A percentile compares a stretch with the other conserved stretches of the same genome.
phyloP scores from a whole-genome alignment of 1,284 basidiomycete species.

The Pholiota adiposa region DNA sequence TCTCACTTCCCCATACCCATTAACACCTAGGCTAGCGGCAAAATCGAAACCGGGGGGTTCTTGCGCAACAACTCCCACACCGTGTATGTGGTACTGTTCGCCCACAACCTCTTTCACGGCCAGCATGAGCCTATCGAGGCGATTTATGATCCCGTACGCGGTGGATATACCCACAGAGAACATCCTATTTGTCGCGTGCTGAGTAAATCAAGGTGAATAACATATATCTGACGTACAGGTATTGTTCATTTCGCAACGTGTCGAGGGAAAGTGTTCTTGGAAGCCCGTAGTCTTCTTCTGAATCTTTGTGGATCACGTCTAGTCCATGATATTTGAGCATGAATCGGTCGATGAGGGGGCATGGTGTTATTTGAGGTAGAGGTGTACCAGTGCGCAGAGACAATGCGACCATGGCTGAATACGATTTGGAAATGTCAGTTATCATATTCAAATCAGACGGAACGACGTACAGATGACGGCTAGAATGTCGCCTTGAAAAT shows the following conservation, averaged over 20 bases:
- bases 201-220: not conserved
- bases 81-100: slow-evolving; percentile 79
- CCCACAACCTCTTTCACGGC: slow-evolving; percentile 82
- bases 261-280: slow-evolving; percentile 67
- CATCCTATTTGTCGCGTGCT: slow-evolving; percentile 44
- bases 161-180: slow-evolving; percentile 81
- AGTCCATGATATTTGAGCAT: slow-evolving; percentile 64
- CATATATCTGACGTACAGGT: slow-evolving; percentile 51
- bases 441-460: not conserved
- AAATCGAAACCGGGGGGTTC: not conserved
- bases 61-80: slow-evolving; percentile 44
- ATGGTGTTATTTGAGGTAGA: slow-evolving; percentile 86
- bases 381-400: slow-evolving; percentile 78
- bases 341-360: slow-evolving; percentile 80
- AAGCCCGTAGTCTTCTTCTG: slow-evolving; percentile 71
- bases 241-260: slow-evolving; percentile 71
- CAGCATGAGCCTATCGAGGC: slow-evolving; percentile 75
- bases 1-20: not conserved
- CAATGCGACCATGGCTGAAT: slow-evolving; percentile 67
- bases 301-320: slow-evolving; percentile 65
- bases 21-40: not conserved
- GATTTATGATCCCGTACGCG: slow-evolving; percentile 65
- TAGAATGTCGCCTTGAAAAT: slow-evolving; percentile 84
- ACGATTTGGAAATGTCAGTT: not conserved
- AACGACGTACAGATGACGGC: slow-evolving; percentile 71